Evolutionary conservation across 495 filamentous ascomycete species (phyloP), one percentile per base, ranked within the genome.

Genomic region (Talaromyces wortmannii): DNA sequence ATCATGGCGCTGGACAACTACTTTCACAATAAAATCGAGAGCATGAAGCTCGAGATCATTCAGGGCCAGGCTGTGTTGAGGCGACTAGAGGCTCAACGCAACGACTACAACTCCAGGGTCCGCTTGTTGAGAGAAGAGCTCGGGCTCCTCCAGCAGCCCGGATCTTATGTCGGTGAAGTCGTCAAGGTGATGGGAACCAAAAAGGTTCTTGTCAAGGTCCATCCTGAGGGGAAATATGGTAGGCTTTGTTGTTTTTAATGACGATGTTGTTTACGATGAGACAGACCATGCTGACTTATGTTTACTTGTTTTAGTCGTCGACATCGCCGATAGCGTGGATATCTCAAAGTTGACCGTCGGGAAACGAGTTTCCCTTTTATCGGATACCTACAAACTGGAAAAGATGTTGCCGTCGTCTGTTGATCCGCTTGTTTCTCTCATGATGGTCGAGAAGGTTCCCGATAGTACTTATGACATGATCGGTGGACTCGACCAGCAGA

Each of bases 401-500:
- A 95, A 95, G 77, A 95, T 97, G 78, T 85, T 98, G 10, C 94
- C 94, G 17, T 96, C 92, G 55, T 94, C 92, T 53, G 92, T 98
- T 64, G 94, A 98, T 67, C 94, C 94, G 31, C 86, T 98, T 49
- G 94, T 99, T 36, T 97, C 94, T n/a, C 90, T 99, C 64, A 99
- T 99, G 94, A 97, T 99, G 95, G 94, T 99, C 45, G 94, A 99
- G 72, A 99, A 99, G 75, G 94, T 99, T 29, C 94, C 94, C 30
- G 94, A 99, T 76, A 96, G 91, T 76, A 99, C 94, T 66, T 99
- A 99, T 78, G 94, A 99, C 75, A 99, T 99, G 94, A 99, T 99
- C 63, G 94, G 94, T 70, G 94, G 94, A 57, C 79, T 99, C 47
- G 95, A 97, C 62, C 95, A 99, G 67, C 94, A 99, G 66, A 97